phyloP scores from a whole-genome alignment of 1,284 basidiomycete genomes.

The Malassezia arunalokei region DNA sequence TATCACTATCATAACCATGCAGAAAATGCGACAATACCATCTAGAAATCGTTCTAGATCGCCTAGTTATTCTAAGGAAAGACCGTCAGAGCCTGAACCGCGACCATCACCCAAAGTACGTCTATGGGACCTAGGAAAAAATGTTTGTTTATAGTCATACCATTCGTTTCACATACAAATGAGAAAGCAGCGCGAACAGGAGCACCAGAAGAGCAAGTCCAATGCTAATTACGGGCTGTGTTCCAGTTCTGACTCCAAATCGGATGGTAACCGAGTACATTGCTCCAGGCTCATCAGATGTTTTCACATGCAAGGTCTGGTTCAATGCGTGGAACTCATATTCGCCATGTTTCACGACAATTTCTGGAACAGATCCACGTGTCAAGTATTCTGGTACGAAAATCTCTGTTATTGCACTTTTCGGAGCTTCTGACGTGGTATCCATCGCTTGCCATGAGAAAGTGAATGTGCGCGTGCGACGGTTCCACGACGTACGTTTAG shows the following conservation, averaged over 20 bases:
- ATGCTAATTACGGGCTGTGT: too few relatives aligned
- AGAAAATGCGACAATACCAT: not conserved
- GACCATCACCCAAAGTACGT: not conserved
- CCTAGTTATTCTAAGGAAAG: not conserved
- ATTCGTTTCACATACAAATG: not conserved
- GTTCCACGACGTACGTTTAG: slow-evolving; percentile 28
- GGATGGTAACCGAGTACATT: too few relatives aligned
- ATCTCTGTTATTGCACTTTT: slow-evolving; percentile 21
- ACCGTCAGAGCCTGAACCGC: not conserved
- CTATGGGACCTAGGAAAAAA: slow-evolving; percentile 15
- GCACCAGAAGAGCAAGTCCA: not conserved
- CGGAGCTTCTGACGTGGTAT: not conserved
- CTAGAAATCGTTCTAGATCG: not conserved
- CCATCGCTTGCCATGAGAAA: slow-evolving; percentile 23
- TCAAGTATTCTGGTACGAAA: slow-evolving; percentile 25
- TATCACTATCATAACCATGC: not conserved
- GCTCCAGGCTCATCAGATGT: not conserved
- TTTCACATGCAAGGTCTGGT: slow-evolving; percentile 18
- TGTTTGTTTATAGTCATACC: not conserved
- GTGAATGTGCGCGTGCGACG: slow-evolving; percentile 22
- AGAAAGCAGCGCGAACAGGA: not conserved
- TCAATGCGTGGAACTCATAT: not conserved
- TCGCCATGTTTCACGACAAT: not conserved
- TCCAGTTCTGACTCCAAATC: too few relatives aligned
- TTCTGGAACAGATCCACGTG: not conserved